Percentiles rank a stretch among this genome's conserved stretches.
These are phyloP conservation scores for Solanum megistacrolobum DNA, from an alignment of 257 asterid genomes.

Conservation along the genomic window DNA sequence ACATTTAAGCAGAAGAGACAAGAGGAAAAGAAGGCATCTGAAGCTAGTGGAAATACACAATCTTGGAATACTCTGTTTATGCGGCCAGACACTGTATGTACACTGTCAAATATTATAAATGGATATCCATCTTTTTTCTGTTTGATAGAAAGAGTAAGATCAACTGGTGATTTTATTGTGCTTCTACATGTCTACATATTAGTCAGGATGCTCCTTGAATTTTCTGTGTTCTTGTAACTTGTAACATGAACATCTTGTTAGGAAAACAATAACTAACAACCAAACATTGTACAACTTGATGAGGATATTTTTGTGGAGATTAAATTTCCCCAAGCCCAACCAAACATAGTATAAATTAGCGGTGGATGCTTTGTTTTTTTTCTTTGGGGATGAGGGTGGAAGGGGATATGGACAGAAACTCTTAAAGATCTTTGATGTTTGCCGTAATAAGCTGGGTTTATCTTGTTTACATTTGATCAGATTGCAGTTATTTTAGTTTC, in stretches of 20 bases:
- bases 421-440: neutral
- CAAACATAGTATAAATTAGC: neutral
- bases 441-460: neutral
- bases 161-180: neutral
- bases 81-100: constrained; percentile 87
- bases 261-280: neutral
- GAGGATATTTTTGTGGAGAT: neutral
- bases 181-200: neutral
- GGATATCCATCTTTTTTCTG: neutral
- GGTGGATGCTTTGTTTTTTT: neutral
- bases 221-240: neutral
- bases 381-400: neutral
- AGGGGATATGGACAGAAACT: neutral
- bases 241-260: neutral
- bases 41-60: constrained; percentile 76
- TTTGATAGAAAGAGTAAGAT: neutral
- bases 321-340: neutral
- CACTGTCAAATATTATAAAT: neutral
- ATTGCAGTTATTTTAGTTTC: neutral
- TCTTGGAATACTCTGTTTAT: constrained; percentile 87
- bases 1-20: constrained; percentile 59
- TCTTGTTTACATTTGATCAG: neutral
- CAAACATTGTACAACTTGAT: neutral
- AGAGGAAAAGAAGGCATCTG: constrained; percentile 74
- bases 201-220: neutral